Evolutionary conservation across 306 rosid genomes (phyloP), one percentile per base, ranked within the genome.

Genomic region (Cercis canadensis): DNA sequence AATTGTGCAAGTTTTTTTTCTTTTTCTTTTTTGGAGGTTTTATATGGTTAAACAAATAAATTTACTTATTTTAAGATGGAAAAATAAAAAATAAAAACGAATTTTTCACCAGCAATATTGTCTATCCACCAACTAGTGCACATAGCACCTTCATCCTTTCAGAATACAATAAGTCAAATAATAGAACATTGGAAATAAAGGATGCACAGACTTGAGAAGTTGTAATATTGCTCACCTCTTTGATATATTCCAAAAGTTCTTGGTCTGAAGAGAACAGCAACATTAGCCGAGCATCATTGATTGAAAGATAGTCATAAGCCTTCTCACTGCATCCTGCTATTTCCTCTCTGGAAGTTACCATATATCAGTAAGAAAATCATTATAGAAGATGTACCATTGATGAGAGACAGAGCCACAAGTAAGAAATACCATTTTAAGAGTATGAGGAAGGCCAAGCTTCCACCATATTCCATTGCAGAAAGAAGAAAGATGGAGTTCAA

Each of bases 291-390:
- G 98, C 97, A 87, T 94, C 89, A 14, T 80, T 87, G 56, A 87
- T 46, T 13, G 96, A 88, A 44, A 94, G 96, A 78, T 51, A 84
- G 72, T 94, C 98, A 80, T 90, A 94, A 32, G 98, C 98, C 82
- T 89, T 90, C 89, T 94, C 97, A 21, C 97, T 87, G 88, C 98
- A 94, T 70, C 97, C 97, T 18, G 97, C 94, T 85, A 90, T 90
- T 83, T 94, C 98, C 57, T 94, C 98, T 69, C 98, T 94, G 83
- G 13, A 76, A 65, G 61, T 46, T 60, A 79, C 68, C 5, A 80
- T 55, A 63, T 29, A 71, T 29, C 33, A 44, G 63, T 59, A 6
- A 84, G 74, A 81, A 70, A 49, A 46, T 36, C 46, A 34, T 37
- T 11, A 40, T 18, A 46, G 55, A 75, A 15, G 13, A 9, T 3